These are phyloP conservation scores for Coemansia sp. DNA, from an alignment of 192 early-diverging fungal genomes.

Conservation along the genomic window DNA sequence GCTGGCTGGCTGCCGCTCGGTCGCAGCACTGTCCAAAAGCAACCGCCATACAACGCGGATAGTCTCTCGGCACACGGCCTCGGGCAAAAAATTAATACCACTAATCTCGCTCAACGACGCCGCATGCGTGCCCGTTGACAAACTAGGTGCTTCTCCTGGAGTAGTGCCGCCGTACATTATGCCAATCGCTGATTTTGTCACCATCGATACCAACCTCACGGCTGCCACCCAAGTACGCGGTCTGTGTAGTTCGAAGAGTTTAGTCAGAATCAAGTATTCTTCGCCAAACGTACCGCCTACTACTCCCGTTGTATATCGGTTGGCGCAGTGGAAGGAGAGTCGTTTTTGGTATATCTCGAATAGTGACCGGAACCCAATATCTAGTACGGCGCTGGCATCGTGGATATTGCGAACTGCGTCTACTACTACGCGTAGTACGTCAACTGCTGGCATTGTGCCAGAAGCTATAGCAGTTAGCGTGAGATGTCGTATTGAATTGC, in stretches of 20 bases:
- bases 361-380: conserved; percentile 52
- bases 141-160: conserved; percentile 28
- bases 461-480: conserved; percentile 27
- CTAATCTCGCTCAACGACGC: conserved; percentile 52
- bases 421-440: conserved; percentile 42
- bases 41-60: conserved; percentile 55
- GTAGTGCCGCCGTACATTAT: conserved; percentile 54
- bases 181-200: conserved; percentile 46
- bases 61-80: conserved; percentile 48
- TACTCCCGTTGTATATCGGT: conserved; percentile 20
- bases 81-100: conserved; percentile 44
- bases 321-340: conserved; percentile 49
- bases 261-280: conserved; percentile 49
- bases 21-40: conserved; percentile 47
- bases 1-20: conserved; percentile 35
- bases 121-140: conserved; percentile 46
- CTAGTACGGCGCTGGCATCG: conserved; percentile 49
- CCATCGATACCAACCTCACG: conserved; percentile 50
- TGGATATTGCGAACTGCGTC: conserved; percentile 52
- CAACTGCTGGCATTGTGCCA: conserved; percentile 15
- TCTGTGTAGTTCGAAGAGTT: conserved; percentile 49
- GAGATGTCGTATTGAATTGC: conserved; percentile 29
- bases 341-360: conserved; percentile 51
- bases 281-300: conserved; percentile 38
- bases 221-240: conserved; percentile 56